Base-by-base conservation (phyloP, 2,329 filamentous ascomycete genomes). In the Epichloe uncinata region DNA sequence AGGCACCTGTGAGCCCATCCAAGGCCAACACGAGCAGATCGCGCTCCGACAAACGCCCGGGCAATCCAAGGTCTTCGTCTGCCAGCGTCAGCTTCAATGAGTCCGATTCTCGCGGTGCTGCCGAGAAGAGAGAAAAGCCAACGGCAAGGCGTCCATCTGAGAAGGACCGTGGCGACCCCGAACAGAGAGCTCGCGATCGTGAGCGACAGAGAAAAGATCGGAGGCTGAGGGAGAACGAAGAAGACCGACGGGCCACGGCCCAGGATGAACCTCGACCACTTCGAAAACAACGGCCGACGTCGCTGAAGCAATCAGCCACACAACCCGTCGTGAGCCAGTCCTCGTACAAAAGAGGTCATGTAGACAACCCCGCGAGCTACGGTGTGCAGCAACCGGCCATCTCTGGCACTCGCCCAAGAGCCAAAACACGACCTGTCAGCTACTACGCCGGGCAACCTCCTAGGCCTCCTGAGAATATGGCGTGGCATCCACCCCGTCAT, bases 1-100 rank as follows among this genome's bases (percentile, higher is more conserved):
- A 69, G 48, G 69, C 66, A n/a, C 63, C 68, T 33, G 50, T 52
- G 36, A 71, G 45, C 55, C 70, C 72, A 9, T 61, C 57, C 47
- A 76, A 73, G 54, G 70, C 76, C 58, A 79, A 78, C 60, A 77
- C 71, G 18, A 63, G 74, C 54, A 74, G 70, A 59, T 66, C 71
- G 42, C 70, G 73, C 53, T 70, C 59, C 49, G 68, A 72, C 41
- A 61, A 59, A 53, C 59, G 60, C 36, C 55, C 59, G 15, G 50
- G 59, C 20, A 62, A 54, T 63, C 49, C 63, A 47, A 68, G 65
- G 52, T 61, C 70, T 13, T 65, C 68, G 38, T 66, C 68, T 58
- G 47, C 60, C 12, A 54, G 56, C 43, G 58, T 63, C 48, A 61
- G 54, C 35, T 54, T 67, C 55, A 71, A 72, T 53, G 71, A 73